phyloP scores from a whole-genome alignment of 805 yeast genomes.

The Brettanomyces anomalus region DNA sequence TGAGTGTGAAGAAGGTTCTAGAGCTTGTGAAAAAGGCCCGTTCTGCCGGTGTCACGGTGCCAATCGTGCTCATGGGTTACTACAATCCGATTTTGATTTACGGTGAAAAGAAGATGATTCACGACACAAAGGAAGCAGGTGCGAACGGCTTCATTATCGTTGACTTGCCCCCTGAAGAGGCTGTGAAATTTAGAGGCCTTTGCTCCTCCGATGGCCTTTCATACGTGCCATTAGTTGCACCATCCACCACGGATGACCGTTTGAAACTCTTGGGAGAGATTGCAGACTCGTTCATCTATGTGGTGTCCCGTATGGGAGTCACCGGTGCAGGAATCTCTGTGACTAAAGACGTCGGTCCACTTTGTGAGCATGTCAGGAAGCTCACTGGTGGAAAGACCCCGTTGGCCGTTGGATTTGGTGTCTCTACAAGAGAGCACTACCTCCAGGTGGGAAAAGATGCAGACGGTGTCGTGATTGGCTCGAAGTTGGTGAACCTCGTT shows the following conservation, averaged over 20 bases:
- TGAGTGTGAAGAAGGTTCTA: constrained; percentile 59
- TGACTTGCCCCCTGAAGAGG: constrained; percentile 98
- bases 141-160: constrained; percentile 93
- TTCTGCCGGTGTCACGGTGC: constrained; percentile 73
- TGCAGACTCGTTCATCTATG: constrained; percentile 94
- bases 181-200: constrained; percentile 69
- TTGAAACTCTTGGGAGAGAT: constrained; percentile 67
- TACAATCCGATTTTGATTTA: constrained; percentile 87
- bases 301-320: constrained; percentile 96
- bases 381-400: constrained; percentile 69
- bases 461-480: constrained; percentile 96
- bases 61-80: constrained; percentile 94
- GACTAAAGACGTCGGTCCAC: constrained; percentile 49
- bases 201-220: constrained; percentile 65
- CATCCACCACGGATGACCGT: constrained; percentile 90
- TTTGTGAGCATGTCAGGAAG: constrained; percentile 68
- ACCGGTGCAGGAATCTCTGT: constrained; percentile 81
- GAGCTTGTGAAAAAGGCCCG: constrained; percentile 73
- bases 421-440: constrained; percentile 87
- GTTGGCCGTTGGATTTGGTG: constrained; percentile 95
- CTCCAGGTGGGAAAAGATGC: constrained; percentile 67
- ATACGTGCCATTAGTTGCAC: constrained; percentile 92
- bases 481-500: constrained; percentile 65
- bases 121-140: constrained; percentile 78
- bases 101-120: constrained; percentile 79